phyloP scores from a whole-genome alignment of 768 basidiomycete species.

The Dioszegia hungarica region DNA sequence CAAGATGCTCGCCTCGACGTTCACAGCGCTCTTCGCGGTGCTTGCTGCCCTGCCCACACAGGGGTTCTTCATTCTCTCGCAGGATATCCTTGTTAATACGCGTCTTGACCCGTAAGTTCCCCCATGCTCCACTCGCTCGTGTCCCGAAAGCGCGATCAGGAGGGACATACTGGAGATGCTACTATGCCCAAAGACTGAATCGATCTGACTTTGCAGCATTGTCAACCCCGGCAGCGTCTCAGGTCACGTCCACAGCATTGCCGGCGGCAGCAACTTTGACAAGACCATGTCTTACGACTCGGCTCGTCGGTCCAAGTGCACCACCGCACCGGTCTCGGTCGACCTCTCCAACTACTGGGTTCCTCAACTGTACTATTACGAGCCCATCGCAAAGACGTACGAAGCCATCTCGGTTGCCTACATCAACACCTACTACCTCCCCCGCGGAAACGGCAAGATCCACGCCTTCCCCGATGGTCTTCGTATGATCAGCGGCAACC shows the following conservation, averaged over 20 bases:
- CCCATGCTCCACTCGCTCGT: too few relatives aligned
- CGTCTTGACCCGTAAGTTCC: conserved; percentile 46
- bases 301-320: conserved; percentile 41
- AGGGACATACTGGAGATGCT: too few relatives aligned
- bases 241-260: conserved; percentile 47
- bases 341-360: conserved; percentile 51
- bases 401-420: conserved; percentile 33
- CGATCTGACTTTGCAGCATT: conserved; percentile 22
- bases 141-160: too few relatives aligned
- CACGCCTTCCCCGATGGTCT: conserved; percentile 50
- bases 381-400: conserved; percentile 38
- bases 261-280: conserved; percentile 49
- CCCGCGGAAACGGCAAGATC: conserved; percentile 34
- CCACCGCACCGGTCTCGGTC: conserved; percentile 45
- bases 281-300: conserved; percentile 40
- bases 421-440: conserved; percentile 49
- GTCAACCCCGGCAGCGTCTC: conserved; percentile 36
- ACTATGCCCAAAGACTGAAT: too few relatives aligned
- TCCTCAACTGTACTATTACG: conserved; percentile 49
- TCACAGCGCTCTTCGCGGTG: conserved; percentile 19
- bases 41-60: conserved; percentile 22
- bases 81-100: conserved; percentile 39
- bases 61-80: conserved; percentile 46
- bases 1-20: conserved; percentile 5
- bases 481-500: conserved; percentile 50